A percentile compares a stretch with the other conserved stretches of the same genome.
phyloP scores from a whole-genome alignment of 2,329 filamentous ascomycete genomes.

The Chaetomium strumarium region DNA sequence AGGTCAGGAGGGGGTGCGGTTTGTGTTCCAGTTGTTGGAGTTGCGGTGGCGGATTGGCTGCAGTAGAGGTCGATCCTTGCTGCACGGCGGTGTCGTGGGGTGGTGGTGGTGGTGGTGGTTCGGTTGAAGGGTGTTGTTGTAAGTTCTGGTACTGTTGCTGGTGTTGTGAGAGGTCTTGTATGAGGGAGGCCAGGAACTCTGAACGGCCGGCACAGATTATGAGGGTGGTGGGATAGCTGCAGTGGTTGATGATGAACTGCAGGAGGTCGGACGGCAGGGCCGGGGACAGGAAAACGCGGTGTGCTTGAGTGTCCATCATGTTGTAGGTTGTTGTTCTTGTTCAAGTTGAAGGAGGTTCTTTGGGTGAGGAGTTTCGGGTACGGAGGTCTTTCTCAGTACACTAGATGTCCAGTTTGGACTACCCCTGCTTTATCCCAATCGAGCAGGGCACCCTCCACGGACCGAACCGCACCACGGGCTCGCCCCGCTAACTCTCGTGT shows the following conservation, averaged over 20 bases:
- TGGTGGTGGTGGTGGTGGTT: conserved; percentile 4
- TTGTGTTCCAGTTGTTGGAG: conserved; percentile 18
- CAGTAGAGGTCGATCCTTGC: conserved; percentile 7
- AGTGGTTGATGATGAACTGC: conserved; percentile 53
- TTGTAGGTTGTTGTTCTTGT: neutral
- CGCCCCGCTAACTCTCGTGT: neutral
- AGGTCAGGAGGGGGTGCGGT: conserved; percentile 43
- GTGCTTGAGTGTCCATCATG: neutral
- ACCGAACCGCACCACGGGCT: conserved; percentile 9
- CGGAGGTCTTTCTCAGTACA: no score
- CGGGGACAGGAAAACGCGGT: conserved; percentile 45
- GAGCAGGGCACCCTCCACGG: neutral
- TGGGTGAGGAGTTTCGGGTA: neutral
- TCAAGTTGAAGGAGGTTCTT: neutral
- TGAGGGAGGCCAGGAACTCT: conserved; percentile 58
- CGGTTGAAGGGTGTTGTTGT: neutral
- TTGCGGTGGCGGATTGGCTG: neutral
- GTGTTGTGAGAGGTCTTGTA: conserved; percentile 40
- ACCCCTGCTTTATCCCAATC: conserved; percentile 4
- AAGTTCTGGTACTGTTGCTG: conserved; percentile 13
- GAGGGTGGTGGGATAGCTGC: conserved; percentile 56
- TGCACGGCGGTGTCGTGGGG: conserved; percentile 4
- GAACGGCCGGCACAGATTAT: conserved; percentile 63
- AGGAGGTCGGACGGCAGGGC: conserved; percentile 57
- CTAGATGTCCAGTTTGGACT: neutral